Conservation (phyloP, 2,329 filamentous ascomycete species). For the Verruconis gallopava region DNA sequence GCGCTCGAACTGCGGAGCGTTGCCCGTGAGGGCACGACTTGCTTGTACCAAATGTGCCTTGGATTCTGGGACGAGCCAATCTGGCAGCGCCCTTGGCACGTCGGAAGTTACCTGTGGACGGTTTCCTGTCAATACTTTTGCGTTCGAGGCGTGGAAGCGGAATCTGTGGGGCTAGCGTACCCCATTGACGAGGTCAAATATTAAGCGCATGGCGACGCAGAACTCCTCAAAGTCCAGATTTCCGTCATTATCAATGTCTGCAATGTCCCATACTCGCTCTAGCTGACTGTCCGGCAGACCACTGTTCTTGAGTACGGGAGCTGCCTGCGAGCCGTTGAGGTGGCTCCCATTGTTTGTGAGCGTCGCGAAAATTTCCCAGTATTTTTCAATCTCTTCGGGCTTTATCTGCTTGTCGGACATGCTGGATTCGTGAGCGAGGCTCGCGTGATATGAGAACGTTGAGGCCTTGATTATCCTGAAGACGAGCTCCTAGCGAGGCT, state of each 20-base stretch:
- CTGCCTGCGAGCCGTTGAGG: constrained; percentile 56
- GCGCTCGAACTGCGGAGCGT: constrained; percentile 70
- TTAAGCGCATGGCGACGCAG: constrained; percentile 95
- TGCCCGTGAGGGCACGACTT: constrained; percentile 48
- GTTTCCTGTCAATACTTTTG: not conserved
- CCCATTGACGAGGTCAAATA: constrained; percentile 94
- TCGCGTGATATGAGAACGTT: too few species aligned
- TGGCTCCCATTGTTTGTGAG: constrained; percentile 50
- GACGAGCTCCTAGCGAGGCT: too few species aligned
- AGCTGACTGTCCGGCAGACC: constrained; percentile 68
- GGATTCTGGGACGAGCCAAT: constrained; percentile 94
- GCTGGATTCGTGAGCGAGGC: not conserved
- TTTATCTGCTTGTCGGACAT: constrained; percentile 45
- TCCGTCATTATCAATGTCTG: constrained; percentile 93
- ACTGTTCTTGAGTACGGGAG: constrained; percentile 60
- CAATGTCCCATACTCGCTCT: constrained; percentile 94
- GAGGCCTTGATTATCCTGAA: too few species aligned
- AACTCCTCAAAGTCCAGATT: constrained; percentile 99
- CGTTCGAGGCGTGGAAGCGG: not conserved
- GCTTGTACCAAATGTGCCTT: constrained; percentile 31
- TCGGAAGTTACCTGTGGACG: constrained; percentile 30
- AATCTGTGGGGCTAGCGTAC: constrained; percentile 39
- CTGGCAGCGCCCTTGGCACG: constrained; percentile 73
- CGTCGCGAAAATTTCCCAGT: constrained; percentile 68
- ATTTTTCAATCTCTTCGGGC: constrained; percentile 62